Conservation (phyloP, 129 eudicot species). For the Glebionis coronaria region DNA sequence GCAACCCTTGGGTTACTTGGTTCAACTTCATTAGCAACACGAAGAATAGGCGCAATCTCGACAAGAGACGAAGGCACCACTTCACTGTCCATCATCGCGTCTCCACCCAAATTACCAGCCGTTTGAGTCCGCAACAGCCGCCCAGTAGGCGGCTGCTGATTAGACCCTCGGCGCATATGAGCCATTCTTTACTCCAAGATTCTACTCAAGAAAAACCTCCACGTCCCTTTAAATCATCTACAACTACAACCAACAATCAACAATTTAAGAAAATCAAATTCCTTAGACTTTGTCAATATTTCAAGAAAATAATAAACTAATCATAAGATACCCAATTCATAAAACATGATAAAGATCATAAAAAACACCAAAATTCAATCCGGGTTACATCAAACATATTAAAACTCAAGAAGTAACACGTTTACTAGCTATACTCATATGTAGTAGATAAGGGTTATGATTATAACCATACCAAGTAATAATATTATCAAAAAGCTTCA, state of each 20-base stretch:
- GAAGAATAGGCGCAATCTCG: conserved; percentile 88
- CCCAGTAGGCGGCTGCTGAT: conserved; percentile 52
- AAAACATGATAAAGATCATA: background rate
- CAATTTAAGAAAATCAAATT: conserved; percentile 10
- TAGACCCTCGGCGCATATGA: conserved; percentile 56
- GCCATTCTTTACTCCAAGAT: conserved; percentile 49
- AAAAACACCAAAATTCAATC: conserved; percentile 15
- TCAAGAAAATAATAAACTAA: conserved; percentile 12
- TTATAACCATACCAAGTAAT: too few species aligned
- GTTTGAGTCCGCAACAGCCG: conserved; percentile 79
- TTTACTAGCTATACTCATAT: background rate
- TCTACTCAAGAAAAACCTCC: conserved; percentile 28
- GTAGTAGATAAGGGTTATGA: too few species aligned
- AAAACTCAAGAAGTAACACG: background rate
- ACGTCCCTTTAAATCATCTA: conserved; percentile 37
- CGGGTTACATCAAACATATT: conserved; percentile 3
- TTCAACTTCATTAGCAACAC: conserved; percentile 97
- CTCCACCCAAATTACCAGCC: conserved; percentile 74
- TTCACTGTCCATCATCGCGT: conserved; percentile 87
- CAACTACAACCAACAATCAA: conserved; percentile 18
- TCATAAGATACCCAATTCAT: background rate
- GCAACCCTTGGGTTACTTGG: conserved; percentile 77
- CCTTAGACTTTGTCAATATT: background rate
- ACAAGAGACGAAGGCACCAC: conserved; percentile 87
- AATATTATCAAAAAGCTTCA: too few species aligned